These are phyloP conservation scores for Xerocomellus intermedius DNA, from an alignment of 768 basidiomycete genomes.

Conservation along the genomic window DNA sequence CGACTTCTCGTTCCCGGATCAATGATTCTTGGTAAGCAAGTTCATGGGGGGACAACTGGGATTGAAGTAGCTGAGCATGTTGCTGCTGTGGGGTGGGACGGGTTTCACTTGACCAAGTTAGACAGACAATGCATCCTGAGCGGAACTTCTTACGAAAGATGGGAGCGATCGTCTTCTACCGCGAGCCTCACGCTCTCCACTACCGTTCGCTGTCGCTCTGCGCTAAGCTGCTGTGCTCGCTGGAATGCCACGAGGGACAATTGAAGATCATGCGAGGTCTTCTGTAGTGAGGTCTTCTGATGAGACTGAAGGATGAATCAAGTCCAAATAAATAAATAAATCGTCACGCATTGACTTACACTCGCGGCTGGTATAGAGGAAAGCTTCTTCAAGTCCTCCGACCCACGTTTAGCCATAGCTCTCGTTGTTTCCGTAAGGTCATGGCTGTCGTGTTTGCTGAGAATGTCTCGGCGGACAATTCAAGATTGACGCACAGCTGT, in stretches of 20 bases:
- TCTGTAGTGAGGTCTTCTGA: conserved; percentile 81
- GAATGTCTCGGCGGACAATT: neutral
- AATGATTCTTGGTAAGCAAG: conserved; percentile 94
- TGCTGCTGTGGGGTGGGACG: conserved; percentile 54
- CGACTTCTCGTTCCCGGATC: conserved; percentile 76
- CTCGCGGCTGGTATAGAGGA: conserved; percentile 61
- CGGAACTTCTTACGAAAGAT: conserved; percentile 19
- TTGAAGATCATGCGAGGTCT: conserved; percentile 92
- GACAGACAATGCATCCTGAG: neutral
- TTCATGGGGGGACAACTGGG: conserved; percentile 83
- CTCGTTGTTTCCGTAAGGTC: conserved; percentile 93
- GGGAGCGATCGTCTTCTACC: conserved; percentile 68
- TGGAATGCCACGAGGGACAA: conserved; percentile 90
- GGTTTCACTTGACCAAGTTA: conserved; percentile 30
- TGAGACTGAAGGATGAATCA: conserved; percentile 50
- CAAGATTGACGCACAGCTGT: conserved; percentile 62
- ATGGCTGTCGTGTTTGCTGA: conserved; percentile 52
- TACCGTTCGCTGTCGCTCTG: conserved; percentile 84
- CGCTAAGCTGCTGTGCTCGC: conserved; percentile 84
- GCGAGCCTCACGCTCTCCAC: conserved; percentile 84
- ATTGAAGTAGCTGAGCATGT: conserved; percentile 68
- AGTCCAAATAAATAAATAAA: neutral
- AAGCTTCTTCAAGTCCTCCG: conserved; percentile 89
- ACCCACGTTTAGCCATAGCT: conserved; percentile 91
- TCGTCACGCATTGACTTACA: conserved; percentile 39